A percentile compares a stretch with the other conserved stretches of the same genome.
Evolutionary conservation across 176 grass and related monocot species (phyloP).

Genomic region (Carex littledalei): DNA sequence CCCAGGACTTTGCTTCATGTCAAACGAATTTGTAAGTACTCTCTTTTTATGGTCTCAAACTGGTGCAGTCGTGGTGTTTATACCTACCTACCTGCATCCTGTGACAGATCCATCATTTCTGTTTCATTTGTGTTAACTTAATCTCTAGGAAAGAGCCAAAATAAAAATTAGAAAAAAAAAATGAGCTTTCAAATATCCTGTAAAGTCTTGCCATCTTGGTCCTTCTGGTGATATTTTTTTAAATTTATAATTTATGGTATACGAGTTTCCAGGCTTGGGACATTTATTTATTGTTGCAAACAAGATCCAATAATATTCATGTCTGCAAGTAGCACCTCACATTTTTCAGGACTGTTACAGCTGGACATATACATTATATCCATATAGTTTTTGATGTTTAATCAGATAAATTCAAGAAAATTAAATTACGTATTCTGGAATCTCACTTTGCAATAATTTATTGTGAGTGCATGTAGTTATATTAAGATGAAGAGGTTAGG

Average conservation of each 20-base stretch:
- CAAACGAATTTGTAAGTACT: conserved; percentile 86
- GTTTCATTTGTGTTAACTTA: background rate
- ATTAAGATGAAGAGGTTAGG: background rate
- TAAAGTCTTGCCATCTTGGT: background rate
- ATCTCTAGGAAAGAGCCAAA: background rate
- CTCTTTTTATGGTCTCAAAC: background rate
- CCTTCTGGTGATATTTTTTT: background rate
- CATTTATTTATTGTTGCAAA: background rate
- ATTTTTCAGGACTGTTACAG: background rate
- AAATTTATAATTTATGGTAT: background rate
- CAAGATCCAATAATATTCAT: background rate
- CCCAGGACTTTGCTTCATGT: conserved; percentile 98
- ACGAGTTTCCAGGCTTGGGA: background rate
- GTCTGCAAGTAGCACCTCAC: background rate
- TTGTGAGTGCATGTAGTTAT: background rate
- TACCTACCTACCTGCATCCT: background rate
- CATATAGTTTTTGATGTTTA: background rate
- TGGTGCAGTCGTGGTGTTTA: conserved; percentile 3
- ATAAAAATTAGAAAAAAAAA: conserved; percentile 10
- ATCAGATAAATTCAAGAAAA: background rate
- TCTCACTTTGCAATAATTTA: background rate
- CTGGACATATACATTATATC: background rate
- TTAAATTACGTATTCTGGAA: background rate
- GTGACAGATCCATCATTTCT: background rate
- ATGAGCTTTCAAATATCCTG: background rate